These are phyloP conservation scores for Medicago arabica DNA, from an alignment of 306 rosid genomes.

Conservation along the genomic window DNA sequence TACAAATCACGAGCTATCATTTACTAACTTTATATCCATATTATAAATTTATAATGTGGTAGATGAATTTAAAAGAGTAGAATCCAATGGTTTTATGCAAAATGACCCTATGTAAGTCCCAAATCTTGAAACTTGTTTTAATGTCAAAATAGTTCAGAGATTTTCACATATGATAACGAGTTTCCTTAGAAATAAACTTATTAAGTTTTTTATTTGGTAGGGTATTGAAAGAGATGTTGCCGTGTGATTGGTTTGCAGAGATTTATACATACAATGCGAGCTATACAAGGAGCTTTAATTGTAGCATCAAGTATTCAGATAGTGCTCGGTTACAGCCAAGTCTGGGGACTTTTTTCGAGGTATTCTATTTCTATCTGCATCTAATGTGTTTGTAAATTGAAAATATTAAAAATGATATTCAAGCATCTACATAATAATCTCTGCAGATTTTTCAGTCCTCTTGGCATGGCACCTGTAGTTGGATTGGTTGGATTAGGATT, in stretches of 20 bases:
- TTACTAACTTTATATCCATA: conserved; percentile 8
- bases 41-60: neutral
- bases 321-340: conserved; percentile 94
- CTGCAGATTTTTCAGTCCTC: conserved; percentile 95
- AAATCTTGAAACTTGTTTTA: conserved; percentile 14
- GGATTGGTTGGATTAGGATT: conserved; percentile 95
- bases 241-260: conserved; percentile 95
- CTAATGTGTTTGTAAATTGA: conserved; percentile 18
- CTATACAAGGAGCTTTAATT: conserved; percentile 95
- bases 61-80: conserved; percentile 16
- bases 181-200: conserved; percentile 47
- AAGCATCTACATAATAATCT: neutral
- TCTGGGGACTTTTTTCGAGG: conserved; percentile 97
- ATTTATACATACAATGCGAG: conserved; percentile 94
- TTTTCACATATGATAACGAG: conserved; percentile 35
- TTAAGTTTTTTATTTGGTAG: conserved; percentile 70
- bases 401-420: conserved; percentile 3
- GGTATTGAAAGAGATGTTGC: conserved; percentile 88
- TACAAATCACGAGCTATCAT: neutral
- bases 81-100: conserved; percentile 28
- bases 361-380: conserved; percentile 35
- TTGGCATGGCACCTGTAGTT: conserved; percentile 97
- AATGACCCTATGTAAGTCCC: neutral
- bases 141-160: conserved; percentile 17
- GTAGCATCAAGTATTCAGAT: conserved; percentile 95